Percentiles rank a stretch among this genome's conserved stretches.
Evolutionary conservation across 805 yeast species (phyloP).

Genomic region (Kuraishia borneana): DNA sequence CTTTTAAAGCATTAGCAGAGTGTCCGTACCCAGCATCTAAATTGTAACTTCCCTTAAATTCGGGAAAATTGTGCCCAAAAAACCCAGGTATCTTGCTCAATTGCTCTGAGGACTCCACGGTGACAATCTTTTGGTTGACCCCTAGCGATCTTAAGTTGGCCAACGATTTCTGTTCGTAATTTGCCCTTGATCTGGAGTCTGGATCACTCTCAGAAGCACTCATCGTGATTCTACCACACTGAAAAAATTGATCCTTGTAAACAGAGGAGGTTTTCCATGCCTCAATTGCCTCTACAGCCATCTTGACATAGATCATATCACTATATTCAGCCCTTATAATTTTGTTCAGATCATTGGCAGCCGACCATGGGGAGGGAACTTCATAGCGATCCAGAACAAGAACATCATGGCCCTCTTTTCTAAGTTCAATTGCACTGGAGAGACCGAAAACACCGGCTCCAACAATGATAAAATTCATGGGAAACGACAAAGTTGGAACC

Average conservation of each 20-base stretch:
- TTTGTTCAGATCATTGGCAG: conserved; percentile 21
- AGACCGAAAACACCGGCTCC: conserved; percentile 26
- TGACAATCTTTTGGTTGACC: conserved; percentile 12
- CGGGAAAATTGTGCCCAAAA: conserved; percentile 8
- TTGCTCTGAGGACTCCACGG: conserved; percentile 7
- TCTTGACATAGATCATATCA: conserved; percentile 13
- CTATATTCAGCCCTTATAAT: conserved; percentile 21
- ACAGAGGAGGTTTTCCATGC: conserved; percentile 17
- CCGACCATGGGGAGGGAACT: conserved; percentile 21
- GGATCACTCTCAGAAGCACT: background rate
- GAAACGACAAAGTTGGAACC: too few relatives aligned
- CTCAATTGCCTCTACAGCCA: conserved; percentile 18
- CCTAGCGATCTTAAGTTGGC: conserved; percentile 13
- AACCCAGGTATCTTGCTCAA: conserved; percentile 12
- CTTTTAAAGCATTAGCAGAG: conserved; percentile 14
- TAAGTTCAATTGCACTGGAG: conserved; percentile 17
- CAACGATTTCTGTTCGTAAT: conserved; percentile 14
- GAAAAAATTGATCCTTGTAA: conserved; percentile 10
- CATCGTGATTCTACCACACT: conserved; percentile 19
- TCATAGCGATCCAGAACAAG: conserved; percentile 14
- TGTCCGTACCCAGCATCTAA: conserved; percentile 19
- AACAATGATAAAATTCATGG: conserved; percentile 6
- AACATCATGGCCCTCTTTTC: conserved; percentile 8
- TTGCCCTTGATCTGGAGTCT: conserved; percentile 9
- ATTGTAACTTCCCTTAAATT: conserved; percentile 10